Evolutionary conservation across 2,329 filamentous ascomycete genomes (phyloP), one percentile per base, ranked within the genome.

Genomic region (Periconia macrospinosa): DNA sequence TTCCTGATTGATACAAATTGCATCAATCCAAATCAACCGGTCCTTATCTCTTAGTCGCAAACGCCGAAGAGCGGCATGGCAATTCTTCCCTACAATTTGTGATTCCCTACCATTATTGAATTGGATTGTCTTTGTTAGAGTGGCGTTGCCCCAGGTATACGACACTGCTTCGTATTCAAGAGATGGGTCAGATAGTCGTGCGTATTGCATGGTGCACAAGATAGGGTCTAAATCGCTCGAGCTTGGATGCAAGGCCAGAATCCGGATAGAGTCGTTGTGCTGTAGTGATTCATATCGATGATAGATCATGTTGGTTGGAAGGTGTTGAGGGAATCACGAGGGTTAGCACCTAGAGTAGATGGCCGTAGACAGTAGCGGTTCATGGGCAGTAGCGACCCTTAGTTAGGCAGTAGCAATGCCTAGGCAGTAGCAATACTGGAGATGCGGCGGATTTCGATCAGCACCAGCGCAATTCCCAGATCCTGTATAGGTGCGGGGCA

Each of bases 81-180:
- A 55, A 37, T 54, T 56, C 13, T 19, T 19, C 20, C 50, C 42
- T 2, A 59, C 46, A 30, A 14, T 14, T 37, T 56, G 18, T 41
- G 35, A 41, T 15, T 19, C 45, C 19, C 17, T 33, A 30, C 47
- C 44, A 30, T 46, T 20, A 33, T 50, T 14, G 23, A 56, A 50
- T 15, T 45, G 18, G 19, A 57, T 53, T 7, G 37, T 17, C 42
- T 56, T 18, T 27, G 5, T 19, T 19, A 48, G 35, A 40, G 15
- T 44, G 17, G 17, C 13, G 19, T 55, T 45, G n/a, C 56, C 53
- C 56, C 56, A 58, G 6, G 51, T 52, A 43, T 58, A 58, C 9
- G 53, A 56, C 19, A 58, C 23, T 37, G 56, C 56, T 47, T 52
- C 45, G 42, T 54, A 57, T 20, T 50, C 37, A 30, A 52, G 45